Evolutionary conservation across 1,284 basidiomycete genomes (phyloP).

Genomic region (Fomitopsis schrenkii): DNA sequence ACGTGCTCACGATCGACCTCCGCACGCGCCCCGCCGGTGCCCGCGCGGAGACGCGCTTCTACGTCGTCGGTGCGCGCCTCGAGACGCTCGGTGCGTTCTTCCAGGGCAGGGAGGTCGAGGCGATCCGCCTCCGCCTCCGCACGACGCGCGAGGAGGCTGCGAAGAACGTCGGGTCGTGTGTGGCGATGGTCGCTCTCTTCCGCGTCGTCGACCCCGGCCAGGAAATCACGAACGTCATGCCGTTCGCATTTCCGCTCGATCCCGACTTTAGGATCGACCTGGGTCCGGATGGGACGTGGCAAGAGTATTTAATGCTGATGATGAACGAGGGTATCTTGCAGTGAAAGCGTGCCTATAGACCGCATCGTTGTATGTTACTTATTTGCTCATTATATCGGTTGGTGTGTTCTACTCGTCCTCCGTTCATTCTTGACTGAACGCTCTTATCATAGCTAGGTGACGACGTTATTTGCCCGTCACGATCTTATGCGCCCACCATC

Average conservation of each 20-base stretch:
- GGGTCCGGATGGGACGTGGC: neutral
- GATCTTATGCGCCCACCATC: too few relatives aligned
- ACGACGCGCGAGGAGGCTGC: neutral
- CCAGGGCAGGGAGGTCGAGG: neutral
- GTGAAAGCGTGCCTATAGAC: neutral
- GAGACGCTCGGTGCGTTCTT: neutral
- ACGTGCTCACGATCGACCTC: neutral
- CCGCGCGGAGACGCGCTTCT: neutral
- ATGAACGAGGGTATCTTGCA: neutral
- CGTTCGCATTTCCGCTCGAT: neutral
- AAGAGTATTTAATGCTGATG: neutral
- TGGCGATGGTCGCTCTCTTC: neutral
- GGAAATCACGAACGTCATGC: neutral
- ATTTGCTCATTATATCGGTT: too few relatives aligned
- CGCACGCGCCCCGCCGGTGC: neutral
- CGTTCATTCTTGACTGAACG: too few relatives aligned
- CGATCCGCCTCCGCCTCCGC: neutral
- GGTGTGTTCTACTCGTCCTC: too few relatives aligned
- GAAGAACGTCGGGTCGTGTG: neutral
- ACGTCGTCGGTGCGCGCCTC: neutral
- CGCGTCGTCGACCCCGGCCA: neutral
- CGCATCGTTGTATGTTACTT: too few relatives aligned
- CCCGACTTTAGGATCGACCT: neutral
- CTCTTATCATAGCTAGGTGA: too few relatives aligned
- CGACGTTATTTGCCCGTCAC: too few relatives aligned